A percentile compares a stretch with the other conserved stretches of the same genome.
Conservation (phyloP, 176 grass and related monocot species). For the Avena insularis region DNA sequence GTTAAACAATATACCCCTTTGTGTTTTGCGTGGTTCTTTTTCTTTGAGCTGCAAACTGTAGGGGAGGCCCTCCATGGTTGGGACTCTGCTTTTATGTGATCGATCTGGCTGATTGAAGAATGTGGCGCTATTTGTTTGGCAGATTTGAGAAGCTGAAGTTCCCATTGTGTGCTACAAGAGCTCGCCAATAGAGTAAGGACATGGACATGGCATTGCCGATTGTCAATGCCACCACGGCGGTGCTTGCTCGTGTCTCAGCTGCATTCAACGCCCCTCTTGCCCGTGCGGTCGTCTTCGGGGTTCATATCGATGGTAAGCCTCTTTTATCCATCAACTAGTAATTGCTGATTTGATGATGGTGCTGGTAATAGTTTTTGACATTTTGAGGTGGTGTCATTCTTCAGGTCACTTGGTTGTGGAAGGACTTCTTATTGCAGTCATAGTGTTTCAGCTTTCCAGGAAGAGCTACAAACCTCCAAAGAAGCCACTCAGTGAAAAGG, state of each 20-base stretch:
- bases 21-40: not conserved
- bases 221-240: slow-evolving; percentile 67
- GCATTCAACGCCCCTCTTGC: slow-evolving; percentile 78
- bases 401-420: slow-evolving; percentile 94
- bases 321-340: slow-evolving; percentile 14
- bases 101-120: slow-evolving; percentile 35
- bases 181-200: not conserved
- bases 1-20: not conserved
- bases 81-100: not conserved
- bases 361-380: slow-evolving; percentile 32
- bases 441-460: slow-evolving; percentile 90
- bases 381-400: slow-evolving; percentile 34
- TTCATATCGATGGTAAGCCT: slow-evolving; percentile 82
- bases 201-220: slow-evolving; percentile 69
- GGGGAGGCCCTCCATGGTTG: not conserved
- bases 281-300: slow-evolving; percentile 80
- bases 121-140: slow-evolving; percentile 14
- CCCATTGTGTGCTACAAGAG: slow-evolving; percentile 3
- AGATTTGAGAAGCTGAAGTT: slow-evolving; percentile 43
- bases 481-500: slow-evolving; percentile 91
- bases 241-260: slow-evolving; percentile 65
- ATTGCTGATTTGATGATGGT: not conserved
- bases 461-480: slow-evolving; percentile 98
- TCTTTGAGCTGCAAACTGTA: too few species aligned
- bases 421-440: slow-evolving; percentile 83